Evolutionary conservation across 305 asterid genomes (phyloP), one percentile per base, ranked within the genome.

Genomic region (Fraxinus xanthoxyloides): DNA sequence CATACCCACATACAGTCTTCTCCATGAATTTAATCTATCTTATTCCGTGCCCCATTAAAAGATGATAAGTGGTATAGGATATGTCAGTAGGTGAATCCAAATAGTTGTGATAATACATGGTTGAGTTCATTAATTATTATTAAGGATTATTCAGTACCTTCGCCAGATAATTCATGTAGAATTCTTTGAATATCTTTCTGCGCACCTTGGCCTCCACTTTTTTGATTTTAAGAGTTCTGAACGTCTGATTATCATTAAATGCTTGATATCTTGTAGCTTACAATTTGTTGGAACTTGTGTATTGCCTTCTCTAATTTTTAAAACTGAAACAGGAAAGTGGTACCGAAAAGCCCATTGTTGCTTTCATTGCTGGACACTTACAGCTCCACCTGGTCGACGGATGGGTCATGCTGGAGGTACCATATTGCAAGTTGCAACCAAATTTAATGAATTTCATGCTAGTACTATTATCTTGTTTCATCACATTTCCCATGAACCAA

Each of bases 381-480:
- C 99, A 78, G 99, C 99, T 84, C 99, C 99, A 79, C 99, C 98
- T 79, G 99, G 99, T 65, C 91, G 99, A 81, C 90, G 98, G 78
- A 95, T 95, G 99, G 99, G 98, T 77, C 99, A 95, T 80, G 99
- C 98, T 72, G 99, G 99, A 93, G 99, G 98, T 95, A 94, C 59
- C 59, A 1, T 48, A 48, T 48, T 1, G 2, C 1, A 2, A 48
- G 15, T 48, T 1, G 2, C 1, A 2, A 48, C 4, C 59, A 15
- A 48, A 48, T 3, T 48, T 48, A 5, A 48, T 4, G 59, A 48
- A 48, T 15, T 0, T 13, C 21, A 48, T 48, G 59, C 70, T 73
- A 32, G 9, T 65, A 28, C 26, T 77, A 48, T 35, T 81, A 61
- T 17, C 51, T 19, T 77, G 0, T 76, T 61, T 77, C 72, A 43